Evolutionary conservation across 768 basidiomycete species (phyloP), one percentile per base, ranked within the genome.

Genomic region (Podaxis sp.): DNA sequence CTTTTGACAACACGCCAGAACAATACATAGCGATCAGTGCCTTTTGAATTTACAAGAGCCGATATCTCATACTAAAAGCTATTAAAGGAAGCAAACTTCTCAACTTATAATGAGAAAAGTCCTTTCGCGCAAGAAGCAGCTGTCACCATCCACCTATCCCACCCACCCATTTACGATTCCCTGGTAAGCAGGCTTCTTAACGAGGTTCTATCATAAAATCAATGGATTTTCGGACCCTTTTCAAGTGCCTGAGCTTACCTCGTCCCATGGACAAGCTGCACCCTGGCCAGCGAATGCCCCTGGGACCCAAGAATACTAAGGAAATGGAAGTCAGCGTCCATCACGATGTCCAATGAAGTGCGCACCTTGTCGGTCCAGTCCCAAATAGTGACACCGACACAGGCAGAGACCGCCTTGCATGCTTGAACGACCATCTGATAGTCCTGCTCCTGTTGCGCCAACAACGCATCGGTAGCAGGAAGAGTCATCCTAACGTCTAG

Each of bases 401-500:
- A 81, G 2, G 69, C 68, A 11, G 69, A 63, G 12, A 80, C 75
- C 36, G 74, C 75, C 68, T 79, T 78, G 67, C 87, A 88, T 12
- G 84, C 82, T 7, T 69, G 64, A 53, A 87, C 76, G 40, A 87
- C 80, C 26, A 76, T 78, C 71, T 79, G 73, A 66, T 86, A 88
- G 67, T 88, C 86, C 65, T 75, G 76, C 68, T 80, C 73, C 68
- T 88, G 85, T 69, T 86, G 84, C 40, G 73, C 76, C n/a, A 83
- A 73, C 38, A 79, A 70, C 1, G 79, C 79, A 3, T 70, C 65
- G 1, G 84, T 85, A 9, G 74, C 77, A 22, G 85, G 86, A 4
- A 84, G 75, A 13, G 77, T 78, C 76, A 86, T 84, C 51, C 86
- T 76, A 67, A 84, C 83, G 66, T 88, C 87, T 38, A 88, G 77